Evolutionary conservation across 2,329 filamentous ascomycete species (phyloP), one percentile per base, ranked within the genome.

Genomic region (Pseudocercospora pini-densiflorae): DNA sequence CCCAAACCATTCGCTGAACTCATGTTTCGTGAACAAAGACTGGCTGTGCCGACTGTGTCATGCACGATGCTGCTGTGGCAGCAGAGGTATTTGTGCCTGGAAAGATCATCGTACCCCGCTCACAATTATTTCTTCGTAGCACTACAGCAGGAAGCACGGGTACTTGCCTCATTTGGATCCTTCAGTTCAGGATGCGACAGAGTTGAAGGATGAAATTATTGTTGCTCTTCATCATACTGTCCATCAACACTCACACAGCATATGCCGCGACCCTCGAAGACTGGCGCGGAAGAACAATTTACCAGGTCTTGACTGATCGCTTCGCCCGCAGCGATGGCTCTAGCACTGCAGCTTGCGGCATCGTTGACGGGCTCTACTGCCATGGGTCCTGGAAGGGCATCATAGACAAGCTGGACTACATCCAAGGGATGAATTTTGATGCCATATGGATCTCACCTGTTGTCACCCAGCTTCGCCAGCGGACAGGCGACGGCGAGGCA

Each of bases 361-460:
- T 74, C 33, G 70, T 67, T 12, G 58, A 73, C 29, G 72, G 74
- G 9, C 65, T 67, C 19, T 79, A 78, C 67, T 79, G 77, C 54
- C 76, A 75, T 16, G 81, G 81, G 10, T 77, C 79, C n/a, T 82
- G 79, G 78, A 74, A 76, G 59, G 81, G 80, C 14, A 79, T 82
- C 60, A 77, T 76, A 33, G 74, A 80, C 36, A 74, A 78, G 16
- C 71, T 83, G 59, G 78, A 81, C 70, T 83, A 83, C 67, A 82
- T 82, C 47, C 77, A 80, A 65, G 74, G 73, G 21, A 75, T 75
- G 69, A 79, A 79, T n/a, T 81, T 82, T 59, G 78, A 79, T 65
- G 80, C 80, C 23, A 78, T 83, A 24, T 84, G 82, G 82, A 83
- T 84, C n/a, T 83, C 81, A 1, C 82, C 82, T 0, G 71, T 83